Evolutionary conservation across 345 rosid genomes (phyloP).

Genomic region (Brassica nigra): DNA sequence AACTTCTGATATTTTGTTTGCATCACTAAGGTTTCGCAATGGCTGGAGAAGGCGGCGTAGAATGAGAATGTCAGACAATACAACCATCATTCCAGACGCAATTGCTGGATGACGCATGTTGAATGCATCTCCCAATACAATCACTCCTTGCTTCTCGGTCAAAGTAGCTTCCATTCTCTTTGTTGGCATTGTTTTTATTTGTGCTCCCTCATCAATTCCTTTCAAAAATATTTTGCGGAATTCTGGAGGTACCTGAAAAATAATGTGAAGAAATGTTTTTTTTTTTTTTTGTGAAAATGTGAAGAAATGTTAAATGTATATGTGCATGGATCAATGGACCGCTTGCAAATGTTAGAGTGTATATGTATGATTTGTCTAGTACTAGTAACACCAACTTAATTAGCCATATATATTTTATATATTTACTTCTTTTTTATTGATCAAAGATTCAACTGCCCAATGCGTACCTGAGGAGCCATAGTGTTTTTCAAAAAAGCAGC

Average conservation of each 20-base stretch:
- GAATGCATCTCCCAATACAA: conserved; percentile 58
- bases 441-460: background rate
- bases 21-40: conserved; percentile 41
- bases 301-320: background rate
- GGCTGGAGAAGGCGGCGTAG: conserved; percentile 51
- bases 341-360: background rate
- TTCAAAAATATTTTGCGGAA: conserved; percentile 44
- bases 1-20: conserved; percentile 38
- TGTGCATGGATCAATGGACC: background rate
- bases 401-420: background rate
- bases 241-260: conserved; percentile 42
- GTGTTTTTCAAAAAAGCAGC: conserved; percentile 32
- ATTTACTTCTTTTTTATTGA: background rate
- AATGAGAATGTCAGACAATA: conserved; percentile 53
- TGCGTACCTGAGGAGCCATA: conserved; percentile 47
- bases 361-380: background rate
- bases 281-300: too few relatives aligned
- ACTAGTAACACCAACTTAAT: background rate
- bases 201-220: conserved; percentile 46
- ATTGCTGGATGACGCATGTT: conserved; percentile 57
- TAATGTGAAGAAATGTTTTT: background rate
- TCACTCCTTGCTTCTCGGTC: conserved; percentile 49
- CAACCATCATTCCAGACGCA: conserved; percentile 61
- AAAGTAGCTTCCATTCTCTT: conserved; percentile 51
- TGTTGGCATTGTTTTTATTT: conserved; percentile 43